Base-by-base conservation (phyloP, 306 rosid genomes). In the Trifolium subterraneum region DNA sequence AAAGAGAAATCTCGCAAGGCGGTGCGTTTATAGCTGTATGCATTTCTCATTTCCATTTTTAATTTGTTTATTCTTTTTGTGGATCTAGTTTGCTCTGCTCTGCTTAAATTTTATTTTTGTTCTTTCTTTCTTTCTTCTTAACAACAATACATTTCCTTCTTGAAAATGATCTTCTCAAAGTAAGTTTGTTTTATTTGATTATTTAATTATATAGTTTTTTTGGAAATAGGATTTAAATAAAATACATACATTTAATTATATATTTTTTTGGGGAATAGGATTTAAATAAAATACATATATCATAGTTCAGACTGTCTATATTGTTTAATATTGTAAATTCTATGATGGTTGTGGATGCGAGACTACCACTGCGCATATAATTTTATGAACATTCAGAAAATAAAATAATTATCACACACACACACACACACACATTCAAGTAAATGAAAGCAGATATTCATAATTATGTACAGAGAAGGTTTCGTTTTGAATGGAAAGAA, bases 1-100 rank as follows among this genome's bases (percentile, higher is more conserved):
- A 94, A 91, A 84, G 98, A 94, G 87, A 94, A 94, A 86, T 94
- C 98, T 52, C 88, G 87, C 80, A 94, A 91, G 95, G 90, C 92
- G 97, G 98, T 93, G 90, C 81, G 97, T 87, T 78, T 62, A 51
- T 82, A 68, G 79, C 85, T 85, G 85, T 85, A 84, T 74, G 88
- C 83, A 44, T 80, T 74, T 80, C 71, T 55, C 31, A 58, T 80
- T 80, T 75, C 60, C 70, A 54, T 71, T 74, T 76, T 39, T 15
- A 14, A 58, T 72, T 64, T 64, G 7, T 71, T 67, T 79, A 20
- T 31, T 14, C 8, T n/a, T 65, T 72, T 35, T 84, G 42, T 39
- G 42, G 60, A 79, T 68, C 10, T 77, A 39, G 31, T 72, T 60
- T 69, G 23, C 76, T 54, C 60, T 69, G 33, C 76, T 63, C 47